Percentiles rank a stretch among this genome's conserved stretches.
phyloP scores from a whole-genome alignment of 805 yeast genomes.

The Cyberlindnera euphorbiiphila region DNA sequence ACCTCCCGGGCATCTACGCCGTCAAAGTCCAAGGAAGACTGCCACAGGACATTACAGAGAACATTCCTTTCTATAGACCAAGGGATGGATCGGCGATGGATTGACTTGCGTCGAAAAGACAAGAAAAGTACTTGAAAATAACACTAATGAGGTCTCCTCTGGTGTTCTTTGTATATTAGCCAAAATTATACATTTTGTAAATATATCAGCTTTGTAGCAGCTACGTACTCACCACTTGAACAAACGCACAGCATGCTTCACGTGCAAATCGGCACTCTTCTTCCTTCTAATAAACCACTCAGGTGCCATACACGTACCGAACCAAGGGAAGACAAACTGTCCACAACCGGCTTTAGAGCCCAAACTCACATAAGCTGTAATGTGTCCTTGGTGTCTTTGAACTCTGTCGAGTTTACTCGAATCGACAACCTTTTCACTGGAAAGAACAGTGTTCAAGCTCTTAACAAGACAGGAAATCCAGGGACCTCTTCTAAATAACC shows the following conservation, averaged over 20 bases:
- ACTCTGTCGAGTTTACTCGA: neutral
- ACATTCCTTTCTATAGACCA: constrained; percentile 80
- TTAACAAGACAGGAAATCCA: neutral
- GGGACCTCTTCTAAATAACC: constrained; percentile 10
- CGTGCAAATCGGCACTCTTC: constrained; percentile 6
- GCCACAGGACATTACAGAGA: constrained; percentile 79
- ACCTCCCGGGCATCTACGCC: constrained; percentile 88
- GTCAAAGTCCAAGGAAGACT: constrained; percentile 88
- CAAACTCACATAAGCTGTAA: constrained; percentile 17
- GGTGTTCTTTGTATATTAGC: too few species aligned
- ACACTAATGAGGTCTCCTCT: too few species aligned
- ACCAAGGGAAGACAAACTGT: constrained; percentile 22
- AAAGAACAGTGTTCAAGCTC: too few species aligned
- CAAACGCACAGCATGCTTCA: constrained; percentile 1
- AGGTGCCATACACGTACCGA: constrained; percentile 24
- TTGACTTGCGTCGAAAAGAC: constrained; percentile 23
- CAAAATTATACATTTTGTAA: too few species aligned
- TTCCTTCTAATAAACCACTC: constrained; percentile 16
- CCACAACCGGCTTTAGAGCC: constrained; percentile 29
- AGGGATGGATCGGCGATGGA: constrained; percentile 87
- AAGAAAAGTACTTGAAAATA: too few species aligned
- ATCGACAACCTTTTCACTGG: neutral
- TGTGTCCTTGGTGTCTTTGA: constrained; percentile 3
- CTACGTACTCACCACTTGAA: constrained; percentile 3
- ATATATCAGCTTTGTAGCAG: too few species aligned